Evolutionary conservation across 306 rosid genomes (phyloP).

Genomic region (Mimosa bimucronata): DNA sequence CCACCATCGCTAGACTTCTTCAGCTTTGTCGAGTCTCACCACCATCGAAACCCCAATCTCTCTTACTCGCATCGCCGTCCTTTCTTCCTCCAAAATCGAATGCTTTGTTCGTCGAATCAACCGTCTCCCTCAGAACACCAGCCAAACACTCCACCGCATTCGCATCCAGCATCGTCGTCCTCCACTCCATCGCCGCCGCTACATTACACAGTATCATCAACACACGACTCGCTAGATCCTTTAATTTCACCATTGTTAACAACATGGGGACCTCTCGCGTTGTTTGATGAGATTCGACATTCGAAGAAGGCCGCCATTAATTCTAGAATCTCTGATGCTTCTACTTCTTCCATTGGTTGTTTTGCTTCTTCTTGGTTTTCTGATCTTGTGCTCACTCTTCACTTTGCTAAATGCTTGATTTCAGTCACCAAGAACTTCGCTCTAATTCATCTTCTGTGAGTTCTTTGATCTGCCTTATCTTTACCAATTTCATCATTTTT

Average conservation of each 20-base stretch:
- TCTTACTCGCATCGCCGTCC: constrained; percentile 76
- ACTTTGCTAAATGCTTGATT: constrained; percentile 72
- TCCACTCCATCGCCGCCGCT: constrained; percentile 67
- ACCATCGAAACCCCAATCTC: no score
- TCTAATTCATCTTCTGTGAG: constrained; percentile 63
- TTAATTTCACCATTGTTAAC: constrained; percentile 50
- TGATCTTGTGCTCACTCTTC: constrained; percentile 74
- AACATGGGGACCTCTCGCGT: constrained; percentile 62
- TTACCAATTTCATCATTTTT: not conserved
- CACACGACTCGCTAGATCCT: constrained; percentile 57
- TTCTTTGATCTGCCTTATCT: constrained; percentile 25
- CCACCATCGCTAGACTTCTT: no score
- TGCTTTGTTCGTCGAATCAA: constrained; percentile 58
- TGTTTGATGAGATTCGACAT: constrained; percentile 79
- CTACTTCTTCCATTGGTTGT: constrained; percentile 39
- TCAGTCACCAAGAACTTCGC: constrained; percentile 52
- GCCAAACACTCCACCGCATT: constrained; percentile 76
- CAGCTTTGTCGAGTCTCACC: no score
- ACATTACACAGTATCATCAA: constrained; percentile 76
- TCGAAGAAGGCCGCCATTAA: constrained; percentile 38
- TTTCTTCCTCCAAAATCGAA: no score
- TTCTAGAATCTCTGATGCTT: constrained; percentile 32
- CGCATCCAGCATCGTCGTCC: constrained; percentile 81
- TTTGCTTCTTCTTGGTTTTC: constrained; percentile 54
- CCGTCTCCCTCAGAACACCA: constrained; percentile 51